Evolutionary conservation across 106 monocot genomes (phyloP).

Genomic region (Apostasia shenzhenica): DNA sequence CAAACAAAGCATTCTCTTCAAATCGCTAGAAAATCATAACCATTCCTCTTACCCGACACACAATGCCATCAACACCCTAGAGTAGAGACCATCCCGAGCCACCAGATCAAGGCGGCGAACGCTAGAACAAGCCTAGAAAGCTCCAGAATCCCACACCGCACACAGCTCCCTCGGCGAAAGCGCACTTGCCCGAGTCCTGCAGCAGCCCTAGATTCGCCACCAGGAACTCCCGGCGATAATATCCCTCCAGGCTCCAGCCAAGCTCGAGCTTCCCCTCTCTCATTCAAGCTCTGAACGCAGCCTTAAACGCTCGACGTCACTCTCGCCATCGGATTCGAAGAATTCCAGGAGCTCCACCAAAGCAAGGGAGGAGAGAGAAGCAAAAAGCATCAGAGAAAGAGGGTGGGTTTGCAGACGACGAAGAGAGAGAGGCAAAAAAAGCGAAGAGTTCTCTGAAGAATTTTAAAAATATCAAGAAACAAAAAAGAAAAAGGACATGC

Average conservation of each 20-base stretch:
- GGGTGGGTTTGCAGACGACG: not conserved
- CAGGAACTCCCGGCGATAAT: not conserved
- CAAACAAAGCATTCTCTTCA: conserved; percentile 1
- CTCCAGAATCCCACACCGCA: not conserved
- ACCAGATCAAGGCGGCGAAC: not conserved
- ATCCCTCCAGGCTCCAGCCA: not conserved
- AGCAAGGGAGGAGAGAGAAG: not conserved
- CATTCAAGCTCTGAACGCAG: not conserved
- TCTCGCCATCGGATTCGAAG: conserved; percentile 4
- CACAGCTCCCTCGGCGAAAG: not conserved
- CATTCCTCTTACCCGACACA: not conserved
- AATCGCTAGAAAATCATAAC: not conserved
- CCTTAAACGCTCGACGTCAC: not conserved
- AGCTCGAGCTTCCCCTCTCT: not conserved
- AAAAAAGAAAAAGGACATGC: not conserved
- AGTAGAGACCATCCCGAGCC: not conserved
- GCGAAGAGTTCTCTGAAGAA: not conserved
- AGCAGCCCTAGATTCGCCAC: conserved; percentile 2
- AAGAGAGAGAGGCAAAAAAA: not conserved
- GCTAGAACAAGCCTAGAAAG: not conserved
- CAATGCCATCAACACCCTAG: not conserved
- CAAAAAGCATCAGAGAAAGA: not conserved
- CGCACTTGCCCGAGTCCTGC: not conserved
- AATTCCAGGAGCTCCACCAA: not conserved
- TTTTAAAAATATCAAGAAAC: not conserved